Conservation (phyloP, 148 eudicot genomes). For the Rhododendron ovatum region DNA sequence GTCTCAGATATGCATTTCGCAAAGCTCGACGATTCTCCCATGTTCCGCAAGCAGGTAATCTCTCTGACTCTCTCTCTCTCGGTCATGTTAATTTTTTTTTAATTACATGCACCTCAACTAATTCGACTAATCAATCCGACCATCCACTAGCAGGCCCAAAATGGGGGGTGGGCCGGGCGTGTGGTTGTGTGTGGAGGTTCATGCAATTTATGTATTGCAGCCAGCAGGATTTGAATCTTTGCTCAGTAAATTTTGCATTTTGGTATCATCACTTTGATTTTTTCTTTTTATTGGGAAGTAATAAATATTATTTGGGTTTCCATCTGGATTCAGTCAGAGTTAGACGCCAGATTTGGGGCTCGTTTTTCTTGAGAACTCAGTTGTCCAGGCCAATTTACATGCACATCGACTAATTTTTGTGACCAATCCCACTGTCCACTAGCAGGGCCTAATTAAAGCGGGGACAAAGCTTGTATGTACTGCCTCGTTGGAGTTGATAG, state of each 20-base stretch:
- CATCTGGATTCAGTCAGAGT: not conserved
- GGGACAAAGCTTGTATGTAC: not conserved
- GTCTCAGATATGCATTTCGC: constrained; percentile 67
- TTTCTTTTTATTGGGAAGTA: not conserved
- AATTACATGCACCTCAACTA: not conserved
- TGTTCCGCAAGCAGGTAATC: constrained; percentile 93
- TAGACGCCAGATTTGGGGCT: not conserved
- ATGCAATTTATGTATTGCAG: not conserved
- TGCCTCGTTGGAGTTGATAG: not conserved
- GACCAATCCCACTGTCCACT: not conserved
- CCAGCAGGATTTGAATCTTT: not conserved
- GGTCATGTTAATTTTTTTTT: not conserved
- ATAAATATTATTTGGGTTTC: not conserved
- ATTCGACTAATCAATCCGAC: not conserved
- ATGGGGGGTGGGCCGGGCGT: not conserved
- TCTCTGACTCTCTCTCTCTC: not conserved
- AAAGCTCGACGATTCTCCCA: constrained; percentile 98
- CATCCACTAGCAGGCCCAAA: not conserved
- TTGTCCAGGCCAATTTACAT: not conserved
- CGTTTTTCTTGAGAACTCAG: not conserved
- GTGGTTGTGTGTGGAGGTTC: not conserved
- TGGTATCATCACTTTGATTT: not conserved
- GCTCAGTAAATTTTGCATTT: not conserved
- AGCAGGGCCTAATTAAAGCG: not conserved
- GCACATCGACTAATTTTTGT: not conserved